Base-by-base conservation (phyloP, 2,329 filamentous ascomycete species). In the Aspergillus pseudotamarii region DNA sequence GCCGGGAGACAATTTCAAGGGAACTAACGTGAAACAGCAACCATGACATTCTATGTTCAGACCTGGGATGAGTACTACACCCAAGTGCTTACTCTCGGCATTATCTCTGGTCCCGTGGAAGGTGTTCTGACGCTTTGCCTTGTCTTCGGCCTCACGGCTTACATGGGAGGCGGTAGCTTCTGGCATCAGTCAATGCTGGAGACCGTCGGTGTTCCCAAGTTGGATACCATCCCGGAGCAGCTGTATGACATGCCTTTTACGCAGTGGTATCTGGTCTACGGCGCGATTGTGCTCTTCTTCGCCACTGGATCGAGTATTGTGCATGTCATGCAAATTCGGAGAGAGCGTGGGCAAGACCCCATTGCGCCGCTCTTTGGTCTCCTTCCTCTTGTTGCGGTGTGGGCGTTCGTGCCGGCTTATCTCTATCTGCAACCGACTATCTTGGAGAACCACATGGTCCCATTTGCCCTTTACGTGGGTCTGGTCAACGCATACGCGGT, bases 11-110 rank as follows among this genome's bases (percentile, higher is more conserved):
- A 19, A 2, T 46, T 38, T 53, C 50, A 56, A 43, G 50, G 32
- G 23, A 36, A 46, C 38, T 72, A 53, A 70, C 57, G 28, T 50
- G 14, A 38, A 36, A 21, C 59, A 93, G 90, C 91, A 8, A 88
- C 94, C 63, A 84, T 96, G 72, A 97, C 95, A n/a, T 99, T 99
- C 79, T 98, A 98, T 78, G 91, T 98, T 48, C 95, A 98, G 78
- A 98, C 95, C 38, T 99, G 95, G 95, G 95, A 99, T 75, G 95
- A 98, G 78, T 99, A 98, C 81, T 94, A 98, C 81, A 99, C 95
- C 58, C 94, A 97, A 79, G 95, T 94, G 3, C 86, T 99, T 55
- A 97, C 93, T 1, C 87, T 99, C 6, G 95, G 95, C 63, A 82
- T 98, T 66, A 85, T 99, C 69, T 97, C 94, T 68, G 95, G 95